Conservation (phyloP, 108 stramenopile genomes). For the Epipyxis sp. region DNA sequence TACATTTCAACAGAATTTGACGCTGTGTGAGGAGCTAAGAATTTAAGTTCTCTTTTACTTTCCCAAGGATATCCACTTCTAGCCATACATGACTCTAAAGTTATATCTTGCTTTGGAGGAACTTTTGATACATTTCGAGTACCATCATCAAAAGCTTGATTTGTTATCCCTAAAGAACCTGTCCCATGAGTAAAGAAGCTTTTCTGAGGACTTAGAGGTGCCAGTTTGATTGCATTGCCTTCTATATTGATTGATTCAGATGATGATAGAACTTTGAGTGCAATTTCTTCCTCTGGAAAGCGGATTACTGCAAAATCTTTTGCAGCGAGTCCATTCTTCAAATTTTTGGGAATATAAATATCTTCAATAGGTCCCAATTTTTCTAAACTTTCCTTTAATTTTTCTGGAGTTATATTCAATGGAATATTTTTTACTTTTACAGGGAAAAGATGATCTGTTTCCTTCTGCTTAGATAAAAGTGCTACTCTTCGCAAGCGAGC, state of each 20-base stretch:
- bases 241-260: background rate
- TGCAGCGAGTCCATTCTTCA: background rate
- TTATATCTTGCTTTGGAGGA: background rate
- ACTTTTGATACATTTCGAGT: background rate
- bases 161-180: background rate
- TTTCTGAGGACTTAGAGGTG: background rate
- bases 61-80: conserved; percentile 21
- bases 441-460: background rate
- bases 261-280: background rate
- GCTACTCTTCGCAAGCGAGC: background rate
- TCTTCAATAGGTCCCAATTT: background rate
- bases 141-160: background rate
- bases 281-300: background rate
- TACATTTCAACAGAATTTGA: too few species aligned
- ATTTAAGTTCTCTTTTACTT: background rate
- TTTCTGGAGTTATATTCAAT: background rate
- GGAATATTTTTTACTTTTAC: background rate
- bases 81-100: background rate
- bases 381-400: background rate
- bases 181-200: background rate
- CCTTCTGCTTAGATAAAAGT: background rate
- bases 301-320: background rate
- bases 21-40: conserved; percentile 1
- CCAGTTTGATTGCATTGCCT: background rate
- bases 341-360: background rate